Evolutionary conservation across 441 rosid genomes (phyloP), one percentile per base, ranked within the genome.

Genomic region (Geranium incanum): DNA sequence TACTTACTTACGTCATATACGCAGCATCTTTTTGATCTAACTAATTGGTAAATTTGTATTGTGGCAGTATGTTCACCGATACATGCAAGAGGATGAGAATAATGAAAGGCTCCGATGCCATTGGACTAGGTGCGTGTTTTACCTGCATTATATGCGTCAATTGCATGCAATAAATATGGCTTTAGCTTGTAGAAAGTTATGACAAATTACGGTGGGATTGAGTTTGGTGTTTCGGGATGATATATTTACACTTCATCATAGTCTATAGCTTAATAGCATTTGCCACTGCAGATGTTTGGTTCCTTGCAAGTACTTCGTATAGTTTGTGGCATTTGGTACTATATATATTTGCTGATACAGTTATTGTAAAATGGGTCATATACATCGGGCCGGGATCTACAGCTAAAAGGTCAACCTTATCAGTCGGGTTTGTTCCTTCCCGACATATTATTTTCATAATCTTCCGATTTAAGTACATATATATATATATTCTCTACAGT

Each of bases 91-190:
- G 84, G 71, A 69, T 84, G 70, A 74, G 87, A 76, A 80, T 84
- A 69, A 84, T 84, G 85, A 84, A 84, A 75, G 78, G 87, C 75
- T 75, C 81, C 4, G 87, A 84, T 81, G 87, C 87, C 66, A 84
- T 84, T 48, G 87, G 87, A 64, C 78, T 84, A 18, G 87, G 87
- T 84, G 68, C 12, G 75, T 70, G 36, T 39, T 67, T 21, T 76
- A 11, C 15, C 23, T 8, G 5, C 41, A 19, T 57, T 62, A 62
- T 65, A 12, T 28, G 33, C 33, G 33, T 28, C 43, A 33, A 13
- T 62, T 33, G 36, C 19, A 39, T 74, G 11, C 11, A 0, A 45
- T 36, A 15, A 28, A 43, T 43, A 7, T 43, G 9, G 50, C 21
- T 21, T 21, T 21, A 21, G 21, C 21, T 43, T 45, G 13, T 1